phyloP scores from a whole-genome alignment of 306 rosid species.

The Delonix regia region DNA sequence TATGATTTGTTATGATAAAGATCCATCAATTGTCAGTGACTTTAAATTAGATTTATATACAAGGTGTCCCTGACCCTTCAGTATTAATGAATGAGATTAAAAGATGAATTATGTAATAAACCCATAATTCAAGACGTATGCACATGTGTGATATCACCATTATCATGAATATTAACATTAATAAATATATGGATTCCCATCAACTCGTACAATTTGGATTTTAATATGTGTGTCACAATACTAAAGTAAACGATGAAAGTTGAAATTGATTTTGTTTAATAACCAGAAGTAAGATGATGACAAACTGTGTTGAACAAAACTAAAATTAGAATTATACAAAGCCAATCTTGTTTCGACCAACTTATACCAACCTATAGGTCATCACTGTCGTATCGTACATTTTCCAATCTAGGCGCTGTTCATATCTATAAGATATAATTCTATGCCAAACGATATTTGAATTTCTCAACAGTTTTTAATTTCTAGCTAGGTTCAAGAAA shows the following conservation, averaged over 20 bases:
- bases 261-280: neutral
- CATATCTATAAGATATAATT: neutral
- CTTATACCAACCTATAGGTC: conserved; percentile 2
- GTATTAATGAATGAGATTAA: neutral
- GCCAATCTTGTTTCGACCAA: conserved; percentile 1
- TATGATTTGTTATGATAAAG: neutral
- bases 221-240: neutral
- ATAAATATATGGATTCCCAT: neutral
- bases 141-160: neutral
- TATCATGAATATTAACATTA: neutral
- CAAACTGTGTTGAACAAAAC: neutral
- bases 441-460: neutral
- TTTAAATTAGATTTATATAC: neutral
- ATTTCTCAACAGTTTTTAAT: neutral
- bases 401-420: neutral
- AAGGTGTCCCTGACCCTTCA: neutral
- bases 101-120: neutral
- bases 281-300: neutral
- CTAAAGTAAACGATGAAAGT: neutral
- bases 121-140: neutral
- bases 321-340: neutral
- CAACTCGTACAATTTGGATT: neutral
- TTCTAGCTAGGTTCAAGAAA: neutral
- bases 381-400: neutral
- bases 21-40: neutral